Percentiles rank a stretch among this genome's conserved stretches.
Conservation (phyloP, 2,329 filamentous ascomycete species). For the Ophiostoma piceae region DNA sequence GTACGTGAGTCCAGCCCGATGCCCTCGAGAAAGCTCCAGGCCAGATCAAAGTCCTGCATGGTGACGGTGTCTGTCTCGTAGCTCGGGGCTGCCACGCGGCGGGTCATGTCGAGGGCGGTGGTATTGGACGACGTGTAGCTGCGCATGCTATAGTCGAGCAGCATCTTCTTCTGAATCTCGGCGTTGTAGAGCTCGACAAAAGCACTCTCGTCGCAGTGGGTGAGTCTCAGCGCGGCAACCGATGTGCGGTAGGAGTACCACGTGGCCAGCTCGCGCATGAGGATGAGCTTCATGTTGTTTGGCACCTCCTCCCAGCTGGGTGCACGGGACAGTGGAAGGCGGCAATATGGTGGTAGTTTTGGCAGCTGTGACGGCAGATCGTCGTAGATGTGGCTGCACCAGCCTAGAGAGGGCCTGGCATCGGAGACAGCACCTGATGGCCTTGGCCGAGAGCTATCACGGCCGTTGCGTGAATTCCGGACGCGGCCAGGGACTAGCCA, state of each 20-base stretch:
- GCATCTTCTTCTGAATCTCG: background rate
- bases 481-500: background rate
- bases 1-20: conserved; percentile 17
- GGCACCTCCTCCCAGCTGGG: conserved; percentile 17
- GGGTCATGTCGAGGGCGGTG: background rate
- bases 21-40: conserved; percentile 19
- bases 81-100: background rate
- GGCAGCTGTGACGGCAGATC: background rate
- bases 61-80: conserved; percentile 22
- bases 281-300: conserved; percentile 25
- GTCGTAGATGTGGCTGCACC: background rate
- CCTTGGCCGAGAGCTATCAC: background rate
- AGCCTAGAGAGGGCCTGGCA: background rate
- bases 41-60: conserved; percentile 16
- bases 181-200: conserved; percentile 22
- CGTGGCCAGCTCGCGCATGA: conserved; percentile 24
- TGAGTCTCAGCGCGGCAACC: conserved; percentile 19
- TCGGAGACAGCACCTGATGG: background rate
- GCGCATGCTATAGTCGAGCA: background rate
- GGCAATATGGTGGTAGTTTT: background rate
- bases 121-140: background rate
- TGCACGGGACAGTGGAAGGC: background rate
- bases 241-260: conserved; percentile 17
- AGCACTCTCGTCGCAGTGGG: background rate
- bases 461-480: background rate